A percentile compares a stretch with the other conserved stretches of the same genome.
These are phyloP conservation scores for Tolypocladium nubicola DNA, from an alignment of 2,329 filamentous ascomycete genomes.

Conservation along the genomic window DNA sequence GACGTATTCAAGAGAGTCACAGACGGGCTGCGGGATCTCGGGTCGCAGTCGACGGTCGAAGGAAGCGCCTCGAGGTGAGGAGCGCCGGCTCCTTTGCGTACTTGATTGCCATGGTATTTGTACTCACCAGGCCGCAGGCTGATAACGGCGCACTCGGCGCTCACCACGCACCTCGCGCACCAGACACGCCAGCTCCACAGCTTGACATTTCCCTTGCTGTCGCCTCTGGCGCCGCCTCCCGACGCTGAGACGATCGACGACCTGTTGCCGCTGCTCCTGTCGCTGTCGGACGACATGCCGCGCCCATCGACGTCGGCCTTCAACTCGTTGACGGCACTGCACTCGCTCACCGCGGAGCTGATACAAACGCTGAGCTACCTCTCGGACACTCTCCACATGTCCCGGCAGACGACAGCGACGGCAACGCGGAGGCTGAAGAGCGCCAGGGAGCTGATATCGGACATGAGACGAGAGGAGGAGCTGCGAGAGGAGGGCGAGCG, in stretches of 20 bases:
- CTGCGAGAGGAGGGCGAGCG: slow-evolving; percentile 69
- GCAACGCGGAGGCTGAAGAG: slow-evolving; percentile 71
- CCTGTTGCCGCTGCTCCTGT: slow-evolving; percentile 56
- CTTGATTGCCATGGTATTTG: not conserved
- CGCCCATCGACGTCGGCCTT: slow-evolving; percentile 51
- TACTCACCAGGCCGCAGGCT: slow-evolving; percentile 37
- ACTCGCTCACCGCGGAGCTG: slow-evolving; percentile 60
- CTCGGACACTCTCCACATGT: slow-evolving; percentile 90
- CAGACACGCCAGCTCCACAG: slow-evolving; percentile 68
- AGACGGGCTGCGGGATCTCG: slow-evolving; percentile 59
- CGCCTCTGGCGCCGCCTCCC: slow-evolving; percentile 53
- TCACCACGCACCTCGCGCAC: slow-evolving; percentile 64
- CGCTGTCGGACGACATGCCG: slow-evolving; percentile 57
- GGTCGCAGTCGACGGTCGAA: slow-evolving; percentile 62
- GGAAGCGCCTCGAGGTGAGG: slow-evolving; percentile 58
- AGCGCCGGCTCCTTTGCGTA: not conserved
- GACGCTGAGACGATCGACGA: slow-evolving; percentile 56
- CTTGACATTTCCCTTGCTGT: slow-evolving; percentile 59
- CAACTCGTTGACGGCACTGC: slow-evolving; percentile 56
- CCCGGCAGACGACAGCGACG: slow-evolving; percentile 73
- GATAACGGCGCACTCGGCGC: slow-evolving; percentile 64
- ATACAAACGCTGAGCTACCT: slow-evolving; percentile 75
- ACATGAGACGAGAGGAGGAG: slow-evolving; percentile 76
- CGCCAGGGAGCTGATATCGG: slow-evolving; percentile 75
- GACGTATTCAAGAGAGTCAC: slow-evolving; percentile 59